Percentiles rank a stretch among this genome's conserved stretches.
Conservation (phyloP, 768 basidiomycete genomes). For the Agaricus blazei region DNA sequence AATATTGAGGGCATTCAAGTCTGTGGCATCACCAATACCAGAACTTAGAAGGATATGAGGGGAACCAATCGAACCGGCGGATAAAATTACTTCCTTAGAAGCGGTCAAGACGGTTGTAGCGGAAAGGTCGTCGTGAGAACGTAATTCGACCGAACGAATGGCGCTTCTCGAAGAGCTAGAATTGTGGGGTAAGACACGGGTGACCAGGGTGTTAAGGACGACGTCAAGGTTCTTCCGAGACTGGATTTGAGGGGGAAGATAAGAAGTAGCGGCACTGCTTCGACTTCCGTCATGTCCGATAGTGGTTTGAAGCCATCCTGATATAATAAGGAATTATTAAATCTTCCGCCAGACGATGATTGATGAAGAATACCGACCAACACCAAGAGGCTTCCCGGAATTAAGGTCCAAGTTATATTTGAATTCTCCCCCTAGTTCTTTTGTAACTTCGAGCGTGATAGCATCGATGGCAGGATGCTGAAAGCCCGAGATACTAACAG, state of each 20-base stretch:
- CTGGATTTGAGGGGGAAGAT: background rate
- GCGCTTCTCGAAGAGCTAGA: background rate
- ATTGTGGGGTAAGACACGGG: background rate
- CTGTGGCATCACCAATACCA: slow-evolving; percentile 9
- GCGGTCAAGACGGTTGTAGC: slow-evolving; percentile 5
- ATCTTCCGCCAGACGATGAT: background rate
- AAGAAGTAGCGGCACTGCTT: slow-evolving; percentile 11
- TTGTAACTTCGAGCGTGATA: slow-evolving; percentile 22
- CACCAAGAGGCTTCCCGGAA: slow-evolving; percentile 11
- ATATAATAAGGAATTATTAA: background rate
- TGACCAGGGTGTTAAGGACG: slow-evolving; percentile 7
- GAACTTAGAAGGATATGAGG: slow-evolving; percentile 14
- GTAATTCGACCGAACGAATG: slow-evolving; percentile 10
- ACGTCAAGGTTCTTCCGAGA: slow-evolving; percentile 7
- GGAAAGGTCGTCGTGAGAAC: background rate
- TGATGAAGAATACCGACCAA: slow-evolving; percentile 6
- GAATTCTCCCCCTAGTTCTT: slow-evolving; percentile 19
- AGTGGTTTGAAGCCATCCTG: slow-evolving; percentile 10
- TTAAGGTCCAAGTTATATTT: slow-evolving; percentile 11
- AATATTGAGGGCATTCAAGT: background rate
- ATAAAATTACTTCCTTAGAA: slow-evolving; percentile 11
- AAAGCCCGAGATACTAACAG: slow-evolving; percentile 21
- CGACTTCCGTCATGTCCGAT: slow-evolving; percentile 11
- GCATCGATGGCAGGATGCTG: slow-evolving; percentile 19
- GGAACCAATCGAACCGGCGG: slow-evolving; percentile 9